Conservation (phyloP, 2,329 filamentous ascomycete species). For the Aspergillus sp. region DNA sequence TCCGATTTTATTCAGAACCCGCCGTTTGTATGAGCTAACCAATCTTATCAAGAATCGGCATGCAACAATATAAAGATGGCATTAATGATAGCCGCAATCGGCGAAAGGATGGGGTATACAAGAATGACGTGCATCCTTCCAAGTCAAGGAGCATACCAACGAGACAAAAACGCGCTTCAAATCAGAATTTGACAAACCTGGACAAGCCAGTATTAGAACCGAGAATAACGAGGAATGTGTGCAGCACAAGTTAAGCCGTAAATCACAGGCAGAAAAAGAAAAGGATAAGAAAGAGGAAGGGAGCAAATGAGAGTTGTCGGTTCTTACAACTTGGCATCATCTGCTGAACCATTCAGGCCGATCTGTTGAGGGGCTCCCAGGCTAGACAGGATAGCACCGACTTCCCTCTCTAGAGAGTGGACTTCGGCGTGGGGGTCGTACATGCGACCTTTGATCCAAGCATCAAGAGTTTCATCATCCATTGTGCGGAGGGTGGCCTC, state of each 20-base stretch:
- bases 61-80: conserved; percentile 17
- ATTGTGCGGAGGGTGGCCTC: conserved; percentile 46
- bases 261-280: background rate
- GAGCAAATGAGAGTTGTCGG: conserved; percentile 1
- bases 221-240: conserved; percentile 1
- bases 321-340: conserved; percentile 37
- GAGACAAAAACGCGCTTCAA: conserved; percentile 21
- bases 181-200: conserved; percentile 19
- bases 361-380: conserved; percentile 25
- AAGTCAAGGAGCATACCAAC: conserved; percentile 14
- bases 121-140: conserved; percentile 17
- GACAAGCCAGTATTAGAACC: conserved; percentile 16
- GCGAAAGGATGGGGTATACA: conserved; percentile 25
- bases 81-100: conserved; percentile 16
- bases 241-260: background rate
- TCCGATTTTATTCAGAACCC: conserved; percentile 16
- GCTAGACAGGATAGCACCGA: conserved; percentile 43
- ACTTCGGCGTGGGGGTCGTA: conserved; percentile 51
- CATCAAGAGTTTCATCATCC: conserved; percentile 44
- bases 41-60: conserved; percentile 13
- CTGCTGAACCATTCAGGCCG: conserved; percentile 21
- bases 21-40: conserved; percentile 12
- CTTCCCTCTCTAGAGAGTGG: conserved; percentile 47
- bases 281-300: conserved; percentile 4
- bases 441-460: conserved; percentile 51